Conservation (phyloP, 2,329 filamentous ascomycete species). For the Cladophialophora carrionii region DNA sequence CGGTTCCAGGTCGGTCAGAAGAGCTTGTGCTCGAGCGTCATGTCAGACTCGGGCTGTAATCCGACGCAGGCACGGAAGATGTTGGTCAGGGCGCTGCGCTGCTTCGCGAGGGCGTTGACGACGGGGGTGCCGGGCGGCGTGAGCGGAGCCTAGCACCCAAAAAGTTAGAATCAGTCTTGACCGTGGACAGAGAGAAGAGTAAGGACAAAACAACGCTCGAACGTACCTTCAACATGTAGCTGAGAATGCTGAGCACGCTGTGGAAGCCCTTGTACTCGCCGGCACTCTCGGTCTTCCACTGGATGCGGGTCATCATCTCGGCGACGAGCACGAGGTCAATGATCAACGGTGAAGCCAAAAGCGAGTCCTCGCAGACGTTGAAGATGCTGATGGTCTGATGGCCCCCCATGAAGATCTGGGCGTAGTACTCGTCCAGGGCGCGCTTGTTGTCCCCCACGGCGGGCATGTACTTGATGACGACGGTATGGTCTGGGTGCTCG, state of each 20-base stretch:
- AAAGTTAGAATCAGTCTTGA: conserved; percentile 11
- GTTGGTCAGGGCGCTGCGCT: conserved; percentile 91
- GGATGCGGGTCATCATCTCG: conserved; percentile 98
- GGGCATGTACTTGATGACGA: conserved; percentile 99
- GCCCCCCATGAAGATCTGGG: conserved; percentile 97
- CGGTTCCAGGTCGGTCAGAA: conserved; percentile 52
- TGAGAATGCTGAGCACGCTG: conserved; percentile 92
- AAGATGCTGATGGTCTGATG: conserved; percentile 98
- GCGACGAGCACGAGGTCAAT: conserved; percentile 91
- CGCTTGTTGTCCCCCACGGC: conserved; percentile 99
- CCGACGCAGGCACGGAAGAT: conserved; percentile 98
- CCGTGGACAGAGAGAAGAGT: neutral
- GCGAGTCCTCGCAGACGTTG: conserved; percentile 98
- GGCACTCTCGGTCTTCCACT: conserved; percentile 73
- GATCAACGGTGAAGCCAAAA: conserved; percentile 93
- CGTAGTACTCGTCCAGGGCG: conserved; percentile 97
- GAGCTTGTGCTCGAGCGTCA: conserved; percentile 98
- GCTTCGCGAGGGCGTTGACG: conserved; percentile 93
- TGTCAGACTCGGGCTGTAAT: conserved; percentile 95
- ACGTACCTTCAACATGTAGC: conserved; percentile 87
- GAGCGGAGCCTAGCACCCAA: conserved; percentile 75
- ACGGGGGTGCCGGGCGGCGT: conserved; percentile 94
- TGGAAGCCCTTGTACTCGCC: conserved; percentile 88
- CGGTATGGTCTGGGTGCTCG: conserved; percentile 96
- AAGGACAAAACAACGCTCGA: neutral